phyloP scores from a whole-genome alignment of 306 rosid species.

The Datisca glomerata region DNA sequence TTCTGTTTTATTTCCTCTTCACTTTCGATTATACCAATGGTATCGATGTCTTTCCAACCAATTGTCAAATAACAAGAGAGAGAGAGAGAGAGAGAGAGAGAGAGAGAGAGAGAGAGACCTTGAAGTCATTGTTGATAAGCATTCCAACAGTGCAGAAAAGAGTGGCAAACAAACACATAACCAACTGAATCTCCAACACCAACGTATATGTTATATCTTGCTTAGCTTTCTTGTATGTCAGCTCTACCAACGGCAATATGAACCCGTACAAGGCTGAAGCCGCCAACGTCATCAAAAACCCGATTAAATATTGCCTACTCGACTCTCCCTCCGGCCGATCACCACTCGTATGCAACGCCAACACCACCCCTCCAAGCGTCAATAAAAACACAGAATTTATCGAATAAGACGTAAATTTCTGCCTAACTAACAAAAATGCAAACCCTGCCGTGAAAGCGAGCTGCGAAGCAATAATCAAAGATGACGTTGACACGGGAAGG shows the following conservation, averaged over 20 bases:
- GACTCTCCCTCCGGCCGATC: constrained; percentile 72
- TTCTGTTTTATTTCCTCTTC: too few species aligned
- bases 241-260: constrained; percentile 59
- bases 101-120: constrained; percentile 24
- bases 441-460: constrained; percentile 42
- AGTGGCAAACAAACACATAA: constrained; percentile 56
- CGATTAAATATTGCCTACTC: constrained; percentile 26
- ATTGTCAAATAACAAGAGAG: too few species aligned
- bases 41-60: too few species aligned
- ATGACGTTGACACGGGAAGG: constrained; percentile 44
- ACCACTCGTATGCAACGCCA: constrained; percentile 44
- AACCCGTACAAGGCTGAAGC: constrained; percentile 69
- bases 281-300: constrained; percentile 55
- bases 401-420: constrained; percentile 27
- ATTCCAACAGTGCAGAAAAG: constrained; percentile 57
- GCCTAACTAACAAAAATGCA: constrained; percentile 16
- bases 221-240: constrained; percentile 42
- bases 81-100: too few species aligned
- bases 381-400: constrained; percentile 33
- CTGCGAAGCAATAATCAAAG: constrained; percentile 40
- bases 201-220: constrained; percentile 45
- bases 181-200: constrained; percentile 79
- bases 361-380: constrained; percentile 27
- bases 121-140: constrained; percentile 62
- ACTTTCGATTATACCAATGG: too few species aligned